Percentiles rank a stretch among this genome's conserved stretches.
These are phyloP conservation scores for Penicillium hesseltinei DNA, from an alignment of 2,329 filamentous ascomycete species.

Conservation along the genomic window DNA sequence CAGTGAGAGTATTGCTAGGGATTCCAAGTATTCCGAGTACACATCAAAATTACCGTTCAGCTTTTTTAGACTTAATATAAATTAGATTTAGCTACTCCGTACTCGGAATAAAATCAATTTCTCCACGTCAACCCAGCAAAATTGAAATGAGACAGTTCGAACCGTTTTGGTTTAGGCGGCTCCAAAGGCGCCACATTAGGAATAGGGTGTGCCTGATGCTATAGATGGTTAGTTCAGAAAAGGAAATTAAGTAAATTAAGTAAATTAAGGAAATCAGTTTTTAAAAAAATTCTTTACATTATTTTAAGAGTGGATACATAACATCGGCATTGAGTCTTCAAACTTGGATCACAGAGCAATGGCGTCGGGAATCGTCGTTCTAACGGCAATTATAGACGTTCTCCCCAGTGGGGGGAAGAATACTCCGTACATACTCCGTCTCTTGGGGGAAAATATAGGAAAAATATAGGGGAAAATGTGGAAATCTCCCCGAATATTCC, in stretches of 20 bases:
- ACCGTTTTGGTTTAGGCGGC: constrained; percentile 1
- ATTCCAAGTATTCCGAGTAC: constrained; percentile 17
- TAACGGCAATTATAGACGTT: constrained; percentile 2
- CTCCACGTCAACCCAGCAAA: neutral
- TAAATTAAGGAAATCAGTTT: neutral
- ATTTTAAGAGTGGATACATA: neutral
- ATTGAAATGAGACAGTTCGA: constrained; percentile 8
- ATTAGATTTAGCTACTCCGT: constrained; percentile 17
- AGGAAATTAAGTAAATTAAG: neutral
- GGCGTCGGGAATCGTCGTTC: neutral
- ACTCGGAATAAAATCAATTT: constrained; percentile 9
- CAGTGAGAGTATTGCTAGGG: neutral
- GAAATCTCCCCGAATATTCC: neutral
- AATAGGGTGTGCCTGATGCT: neutral
- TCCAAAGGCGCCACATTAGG: constrained; percentile 6
- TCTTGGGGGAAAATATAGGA: neutral
- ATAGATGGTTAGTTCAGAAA: neutral
- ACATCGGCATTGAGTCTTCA: neutral
- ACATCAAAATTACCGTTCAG: constrained; percentile 6
- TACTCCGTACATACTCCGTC: neutral
- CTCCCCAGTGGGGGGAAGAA: neutral
- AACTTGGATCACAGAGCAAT: neutral
- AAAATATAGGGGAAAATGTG: neutral
- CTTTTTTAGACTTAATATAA: neutral
- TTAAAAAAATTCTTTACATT: neutral